A percentile compares a stretch with the other conserved stretches of the same genome.
These are phyloP conservation scores for Candida manassasensis DNA, from an alignment of 805 yeast genomes.

Conservation along the genomic window DNA sequence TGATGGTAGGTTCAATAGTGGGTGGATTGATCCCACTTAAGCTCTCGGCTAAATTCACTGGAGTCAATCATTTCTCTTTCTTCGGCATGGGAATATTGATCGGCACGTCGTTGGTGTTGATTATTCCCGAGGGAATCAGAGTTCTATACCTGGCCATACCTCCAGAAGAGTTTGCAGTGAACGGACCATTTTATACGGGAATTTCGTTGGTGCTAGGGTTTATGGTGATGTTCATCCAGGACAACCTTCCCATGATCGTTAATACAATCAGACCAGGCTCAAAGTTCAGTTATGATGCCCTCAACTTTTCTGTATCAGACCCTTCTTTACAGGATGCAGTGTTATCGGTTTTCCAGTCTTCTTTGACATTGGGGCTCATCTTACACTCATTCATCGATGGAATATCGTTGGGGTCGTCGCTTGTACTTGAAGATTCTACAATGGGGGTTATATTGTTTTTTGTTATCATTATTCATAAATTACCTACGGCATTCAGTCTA, in stretches of 20 bases:
- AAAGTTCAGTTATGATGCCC: slow-evolving; percentile 2
- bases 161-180: slow-evolving; percentile 14
- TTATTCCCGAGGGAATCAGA: slow-evolving; percentile 64
- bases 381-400: slow-evolving; percentile 74
- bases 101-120: slow-evolving; percentile 54
- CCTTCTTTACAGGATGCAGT: slow-evolving; percentile 6
- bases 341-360: slow-evolving; percentile 30
- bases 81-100: slow-evolving; percentile 58
- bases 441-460: slow-evolving; percentile 46
- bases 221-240: slow-evolving; percentile 47
- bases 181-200: slow-evolving; percentile 35
- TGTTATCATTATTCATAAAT: slow-evolving; percentile 64
- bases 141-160: slow-evolving; percentile 25
- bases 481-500: slow-evolving; percentile 72
- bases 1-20: slow-evolving; percentile 17
- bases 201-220: slow-evolving; percentile 51
- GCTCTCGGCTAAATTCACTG: slow-evolving; percentile 7
- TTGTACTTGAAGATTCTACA: slow-evolving; percentile 31
- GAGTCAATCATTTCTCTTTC: slow-evolving; percentile 38
- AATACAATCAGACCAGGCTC: not conserved
- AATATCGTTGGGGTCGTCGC: slow-evolving; percentile 61
- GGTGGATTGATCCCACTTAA: slow-evolving; percentile 17
- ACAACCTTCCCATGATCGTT: slow-evolving; percentile 23
- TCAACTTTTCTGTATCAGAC: not conserved
- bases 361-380: slow-evolving; percentile 57